Percentiles rank a stretch among this genome's conserved stretches.
Evolutionary conservation across 148 eudicot genomes (phyloP).

Genomic region (Mesembryanthemum crystallinum): DNA sequence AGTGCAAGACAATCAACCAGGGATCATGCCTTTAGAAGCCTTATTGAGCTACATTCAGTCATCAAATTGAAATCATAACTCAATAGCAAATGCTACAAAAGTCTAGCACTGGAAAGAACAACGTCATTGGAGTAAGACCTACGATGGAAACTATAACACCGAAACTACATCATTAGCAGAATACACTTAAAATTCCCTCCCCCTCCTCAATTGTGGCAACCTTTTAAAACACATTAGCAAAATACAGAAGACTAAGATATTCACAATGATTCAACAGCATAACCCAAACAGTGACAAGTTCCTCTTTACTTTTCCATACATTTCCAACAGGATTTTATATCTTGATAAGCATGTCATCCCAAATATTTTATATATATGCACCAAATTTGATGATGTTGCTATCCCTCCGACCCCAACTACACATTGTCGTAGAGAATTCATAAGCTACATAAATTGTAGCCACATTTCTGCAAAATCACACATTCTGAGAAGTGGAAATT

Average conservation of each 20-base stretch:
- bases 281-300: background rate
- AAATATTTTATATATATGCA: background rate
- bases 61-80: background rate
- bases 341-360: background rate
- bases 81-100: background rate
- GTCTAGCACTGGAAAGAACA: background rate
- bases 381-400: background rate
- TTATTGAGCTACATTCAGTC: constrained; percentile 2
- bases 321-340: background rate
- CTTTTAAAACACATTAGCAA: no score
- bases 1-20: background rate
- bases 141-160: background rate
- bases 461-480: background rate
- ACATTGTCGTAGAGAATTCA: background rate
- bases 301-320: background rate
- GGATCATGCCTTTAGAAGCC: background rate
- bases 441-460: background rate
- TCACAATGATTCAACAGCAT: background rate
- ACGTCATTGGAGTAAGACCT: background rate
- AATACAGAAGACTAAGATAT: no score
- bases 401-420: background rate
- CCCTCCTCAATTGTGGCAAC: no score
- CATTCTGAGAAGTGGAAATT: background rate
- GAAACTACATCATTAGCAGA: background rate
- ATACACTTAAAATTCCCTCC: no score